Conservation (phyloP, 495 filamentous ascomycete genomes). For the Aspergillus cristatus region DNA sequence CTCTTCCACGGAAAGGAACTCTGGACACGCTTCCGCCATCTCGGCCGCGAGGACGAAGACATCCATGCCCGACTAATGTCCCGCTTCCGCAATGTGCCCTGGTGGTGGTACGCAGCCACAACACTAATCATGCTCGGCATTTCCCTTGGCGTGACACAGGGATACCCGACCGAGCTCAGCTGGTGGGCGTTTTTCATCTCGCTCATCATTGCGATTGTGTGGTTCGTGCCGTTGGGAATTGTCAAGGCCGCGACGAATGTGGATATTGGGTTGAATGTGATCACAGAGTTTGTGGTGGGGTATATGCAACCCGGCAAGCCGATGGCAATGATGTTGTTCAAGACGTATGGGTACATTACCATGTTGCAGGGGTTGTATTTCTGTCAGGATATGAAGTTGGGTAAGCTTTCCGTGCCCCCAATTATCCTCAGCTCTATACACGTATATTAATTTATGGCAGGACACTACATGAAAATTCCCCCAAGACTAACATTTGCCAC, state of each 20-base stretch:
- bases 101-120: slow-evolving; percentile 54
- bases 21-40: slow-evolving; percentile 36
- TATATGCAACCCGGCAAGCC: slow-evolving; percentile 54
- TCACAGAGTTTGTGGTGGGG: slow-evolving; percentile 56
- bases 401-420: slow-evolving; percentile 6
- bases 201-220: slow-evolving; percentile 38
- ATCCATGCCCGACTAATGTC: slow-evolving; percentile 56
- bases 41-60: slow-evolving; percentile 52
- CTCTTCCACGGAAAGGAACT: slow-evolving; percentile 50
- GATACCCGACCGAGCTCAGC: slow-evolving; percentile 41
- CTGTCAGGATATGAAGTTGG: slow-evolving; percentile 42
- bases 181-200: slow-evolving; percentile 48
- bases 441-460: too few relatives aligned
- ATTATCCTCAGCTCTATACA: too few relatives aligned
- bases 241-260: slow-evolving; percentile 48
- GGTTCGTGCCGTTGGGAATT: slow-evolving; percentile 46
- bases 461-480: slow-evolving; percentile 61
- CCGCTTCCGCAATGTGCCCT: slow-evolving; percentile 47
- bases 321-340: slow-evolving; percentile 60
- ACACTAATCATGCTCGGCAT: slow-evolving; percentile 42
- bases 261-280: slow-evolving; percentile 44
- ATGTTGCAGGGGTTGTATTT: slow-evolving; percentile 48
- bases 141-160: slow-evolving; percentile 41
- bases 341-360: slow-evolving; percentile 51
- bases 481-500: slow-evolving; percentile 49